phyloP scores from a whole-genome alignment of 495 filamentous ascomycete genomes.

The Hypoxylon fuscum region DNA sequence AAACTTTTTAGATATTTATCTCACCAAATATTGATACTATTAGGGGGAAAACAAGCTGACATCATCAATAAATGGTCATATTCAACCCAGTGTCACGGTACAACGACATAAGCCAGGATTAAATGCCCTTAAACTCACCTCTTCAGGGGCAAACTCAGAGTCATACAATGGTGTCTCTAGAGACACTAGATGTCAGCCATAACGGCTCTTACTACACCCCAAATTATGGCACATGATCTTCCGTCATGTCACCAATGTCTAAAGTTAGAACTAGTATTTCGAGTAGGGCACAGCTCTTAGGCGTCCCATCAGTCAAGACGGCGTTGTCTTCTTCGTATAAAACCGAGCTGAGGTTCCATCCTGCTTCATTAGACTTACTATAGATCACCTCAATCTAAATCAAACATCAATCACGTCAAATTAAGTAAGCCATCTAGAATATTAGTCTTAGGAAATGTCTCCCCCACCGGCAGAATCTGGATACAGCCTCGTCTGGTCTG shows the following conservation, averaged over 20 bases:
- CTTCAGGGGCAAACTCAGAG: no score
- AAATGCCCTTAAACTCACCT: not conserved
- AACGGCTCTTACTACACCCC: no score
- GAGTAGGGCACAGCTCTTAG: not conserved
- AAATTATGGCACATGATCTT: no score
- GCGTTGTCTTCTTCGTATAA: not conserved
- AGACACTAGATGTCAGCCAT: no score
- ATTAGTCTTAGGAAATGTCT: conserved; percentile 23
- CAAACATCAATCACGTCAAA: not conserved
- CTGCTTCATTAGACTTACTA: not conserved
- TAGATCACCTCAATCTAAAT: not conserved
- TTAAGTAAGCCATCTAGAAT: not conserved
- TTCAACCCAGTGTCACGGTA: not conserved
- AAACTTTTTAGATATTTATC: not conserved
- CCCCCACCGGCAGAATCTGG: conserved; percentile 30
- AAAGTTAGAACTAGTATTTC: not conserved
- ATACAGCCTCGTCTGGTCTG: conserved; percentile 34
- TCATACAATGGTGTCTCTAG: no score
- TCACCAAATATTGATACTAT: not conserved
- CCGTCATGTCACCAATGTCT: no score
- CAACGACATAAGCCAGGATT: not conserved
- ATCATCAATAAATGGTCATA: conserved; percentile 1
- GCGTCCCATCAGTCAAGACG: not conserved
- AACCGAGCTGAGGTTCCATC: not conserved
- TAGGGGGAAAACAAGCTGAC: not conserved